These are phyloP conservation scores for Colletotrichum scovillei DNA, from an alignment of 2,329 filamentous ascomycete genomes.

Conservation along the genomic window DNA sequence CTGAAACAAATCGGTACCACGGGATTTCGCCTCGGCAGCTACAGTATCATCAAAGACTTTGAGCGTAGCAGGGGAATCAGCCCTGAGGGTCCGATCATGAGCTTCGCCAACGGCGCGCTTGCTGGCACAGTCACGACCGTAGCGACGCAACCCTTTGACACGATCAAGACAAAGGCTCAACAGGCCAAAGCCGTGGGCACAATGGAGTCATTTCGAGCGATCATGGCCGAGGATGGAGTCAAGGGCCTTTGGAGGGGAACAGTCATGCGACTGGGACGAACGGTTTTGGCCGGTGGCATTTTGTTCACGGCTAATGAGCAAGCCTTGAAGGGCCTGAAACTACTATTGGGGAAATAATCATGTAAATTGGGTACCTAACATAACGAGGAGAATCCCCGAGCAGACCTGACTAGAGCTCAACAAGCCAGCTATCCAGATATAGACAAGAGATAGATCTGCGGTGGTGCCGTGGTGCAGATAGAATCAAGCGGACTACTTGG, in stretches of 20 bases:
- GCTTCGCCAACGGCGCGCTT: slow-evolving; percentile 23
- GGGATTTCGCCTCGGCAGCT: slow-evolving; percentile 25
- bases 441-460: background rate
- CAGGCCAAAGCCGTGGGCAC: slow-evolving; percentile 22
- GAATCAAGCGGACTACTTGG: background rate
- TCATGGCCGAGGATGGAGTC: slow-evolving; percentile 22
- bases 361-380: background rate
- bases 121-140: slow-evolving; percentile 22
- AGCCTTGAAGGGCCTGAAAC: slow-evolving; percentile 14
- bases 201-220: slow-evolving; percentile 7
- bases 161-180: slow-evolving; percentile 25
- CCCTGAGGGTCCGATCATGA: slow-evolving; percentile 11
- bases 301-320: slow-evolving; percentile 26
- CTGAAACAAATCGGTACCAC: slow-evolving; percentile 26
- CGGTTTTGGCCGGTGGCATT: slow-evolving; percentile 22
- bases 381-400: background rate
- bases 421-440: background rate
- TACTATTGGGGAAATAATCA: background rate
- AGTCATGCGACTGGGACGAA: slow-evolving; percentile 18
- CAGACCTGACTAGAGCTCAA: background rate
- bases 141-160: slow-evolving; percentile 26
- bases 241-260: slow-evolving; percentile 23
- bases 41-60: slow-evolving; percentile 30
- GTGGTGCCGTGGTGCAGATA: background rate
- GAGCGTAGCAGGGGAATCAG: slow-evolving; percentile 7